Evolutionary conservation across 208 protist species (phyloP), one percentile per base, ranked within the genome.

Genomic region (Borovskyia barvae): DNA sequence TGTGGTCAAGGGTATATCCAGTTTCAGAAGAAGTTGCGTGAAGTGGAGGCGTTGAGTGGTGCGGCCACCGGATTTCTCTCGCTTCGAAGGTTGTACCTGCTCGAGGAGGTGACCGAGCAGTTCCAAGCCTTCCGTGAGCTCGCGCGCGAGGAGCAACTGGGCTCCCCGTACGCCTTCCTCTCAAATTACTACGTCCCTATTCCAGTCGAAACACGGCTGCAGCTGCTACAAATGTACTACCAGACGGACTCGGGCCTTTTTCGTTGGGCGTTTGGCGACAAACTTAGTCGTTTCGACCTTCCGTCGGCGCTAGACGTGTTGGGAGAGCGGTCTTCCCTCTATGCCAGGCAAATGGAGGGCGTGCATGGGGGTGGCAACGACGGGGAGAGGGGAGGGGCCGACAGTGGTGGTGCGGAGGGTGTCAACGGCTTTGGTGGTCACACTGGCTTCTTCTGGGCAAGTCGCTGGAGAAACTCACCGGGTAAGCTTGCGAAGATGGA

Each of bases 221-320:
- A 72, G 33, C 57, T 95, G 30, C 76, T 95, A 60, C 73, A 76
- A 33, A 57, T 86, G 28, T 93, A 86, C 72, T 95, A 95, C 69
- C 64, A 70, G n/a, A 75, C 86, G 2, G 79, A 92, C 40, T 67
- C 71, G 4, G 59, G 59, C 12, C 57, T 93, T 14, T 78, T 87
- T 26, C 82, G 70, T 15, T 76, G 69, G 48, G 87, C 76, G 25
- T 93, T 95, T 66, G 90, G 90, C 30, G 75, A 86, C 47, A 55
- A 71, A 17, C 66, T 92, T 51, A 74, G 59, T 39, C 77, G 75
- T 22, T 69, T 83, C 37, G 76, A 85, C n/a, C 52, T 60, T 35
- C 66, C 62, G 5, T 41, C 33, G 22, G 61, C 55, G 15, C 41
- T 66, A 15, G 47, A 30, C 6, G 50, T 37, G 3, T 50, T 35